A percentile compares a stretch with the other conserved stretches of the same genome.
These are phyloP conservation scores for Bromus sterilis DNA, from an alignment of 176 grass and related monocot species.

Conservation along the genomic window DNA sequence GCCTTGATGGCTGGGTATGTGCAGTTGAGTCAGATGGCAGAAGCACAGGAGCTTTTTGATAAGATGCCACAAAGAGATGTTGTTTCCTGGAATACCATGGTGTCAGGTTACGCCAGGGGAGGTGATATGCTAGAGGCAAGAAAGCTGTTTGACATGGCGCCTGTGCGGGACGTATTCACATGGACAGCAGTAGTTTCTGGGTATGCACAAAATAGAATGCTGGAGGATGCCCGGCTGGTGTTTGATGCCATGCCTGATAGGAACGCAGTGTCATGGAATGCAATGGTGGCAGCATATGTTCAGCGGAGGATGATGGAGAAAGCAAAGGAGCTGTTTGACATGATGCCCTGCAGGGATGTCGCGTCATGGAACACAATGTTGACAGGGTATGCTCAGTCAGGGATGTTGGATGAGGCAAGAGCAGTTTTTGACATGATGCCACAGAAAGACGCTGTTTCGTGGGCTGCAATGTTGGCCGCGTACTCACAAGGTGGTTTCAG, in stretches of 20 bases:
- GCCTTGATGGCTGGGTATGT: conserved; percentile 64
- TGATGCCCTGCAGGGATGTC: conserved; percentile 62
- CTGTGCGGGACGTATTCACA: conserved; percentile 68
- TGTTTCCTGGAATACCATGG: conserved; percentile 82
- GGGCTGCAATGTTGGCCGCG: conserved; percentile 83
- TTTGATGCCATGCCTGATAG: conserved; percentile 88
- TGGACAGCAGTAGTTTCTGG: conserved; percentile 89
- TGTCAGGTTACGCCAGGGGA: conserved; percentile 62
- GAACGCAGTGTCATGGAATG: conserved; percentile 78
- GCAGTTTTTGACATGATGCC: conserved; percentile 61
- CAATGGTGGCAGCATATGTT: conserved; percentile 77
- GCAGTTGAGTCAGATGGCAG: conserved; percentile 43
- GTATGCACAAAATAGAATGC: conserved; percentile 80
- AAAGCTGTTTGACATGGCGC: conserved; percentile 61
- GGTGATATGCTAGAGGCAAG: conserved; percentile 56
- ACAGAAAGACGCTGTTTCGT: conserved; percentile 67
- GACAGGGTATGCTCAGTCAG: conserved; percentile 67
- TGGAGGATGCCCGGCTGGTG: conserved; percentile 56
- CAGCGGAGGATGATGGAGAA: conserved; percentile 61
- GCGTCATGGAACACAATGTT: conserved; percentile 89
- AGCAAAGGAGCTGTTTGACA: conserved; percentile 66
- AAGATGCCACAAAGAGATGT: conserved; percentile 67
- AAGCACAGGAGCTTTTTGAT: conserved; percentile 57
- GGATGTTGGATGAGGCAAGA: conserved; percentile 61
- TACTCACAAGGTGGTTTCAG: conserved; percentile 66